Conservation (phyloP, 768 basidiomycete genomes). For the Lentinus tigrinus region DNA sequence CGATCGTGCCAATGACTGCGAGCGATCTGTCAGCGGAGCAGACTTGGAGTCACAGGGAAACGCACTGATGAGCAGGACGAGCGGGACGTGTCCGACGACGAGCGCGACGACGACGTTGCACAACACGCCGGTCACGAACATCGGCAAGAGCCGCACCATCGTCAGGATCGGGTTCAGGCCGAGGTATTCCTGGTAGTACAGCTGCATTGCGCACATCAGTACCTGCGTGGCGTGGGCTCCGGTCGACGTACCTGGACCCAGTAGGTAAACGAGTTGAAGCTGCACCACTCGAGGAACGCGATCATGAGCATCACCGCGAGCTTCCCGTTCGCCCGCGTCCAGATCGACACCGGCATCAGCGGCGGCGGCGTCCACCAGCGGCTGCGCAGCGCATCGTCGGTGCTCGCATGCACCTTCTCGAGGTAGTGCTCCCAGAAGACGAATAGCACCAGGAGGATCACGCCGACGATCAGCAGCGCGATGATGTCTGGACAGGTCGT, state of each 20-base stretch:
- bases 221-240: neutral
- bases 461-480: conserved; percentile 59
- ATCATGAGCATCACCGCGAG: conserved; percentile 61
- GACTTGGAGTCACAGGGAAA: neutral
- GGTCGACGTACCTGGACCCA: conserved; percentile 40
- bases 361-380: conserved; percentile 50
- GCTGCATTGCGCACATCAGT: conserved; percentile 33
- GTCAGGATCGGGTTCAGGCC: conserved; percentile 53
- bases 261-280: conserved; percentile 54
- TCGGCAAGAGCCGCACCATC: conserved; percentile 68
- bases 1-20: conserved; percentile 51
- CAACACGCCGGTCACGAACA: conserved; percentile 61
- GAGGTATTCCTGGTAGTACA: conserved; percentile 72
- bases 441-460: conserved; percentile 56
- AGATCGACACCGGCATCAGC: conserved; percentile 61
- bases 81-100: conserved; percentile 51
- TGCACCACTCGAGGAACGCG: conserved; percentile 64
- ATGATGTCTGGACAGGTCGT: conserved; percentile 57
- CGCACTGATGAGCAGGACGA: conserved; percentile 59
- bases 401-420: conserved; percentile 35
- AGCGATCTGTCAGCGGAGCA: neutral
- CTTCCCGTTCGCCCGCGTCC: conserved; percentile 60
- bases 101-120: conserved; percentile 68
- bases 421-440: conserved; percentile 65
- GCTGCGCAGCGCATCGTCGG: neutral